Percentiles rank a stretch among this genome's conserved stretches.
These are phyloP conservation scores for Hyphodiscus hymeniophilus DNA, from an alignment of 495 filamentous ascomycete genomes.

Conservation along the genomic window DNA sequence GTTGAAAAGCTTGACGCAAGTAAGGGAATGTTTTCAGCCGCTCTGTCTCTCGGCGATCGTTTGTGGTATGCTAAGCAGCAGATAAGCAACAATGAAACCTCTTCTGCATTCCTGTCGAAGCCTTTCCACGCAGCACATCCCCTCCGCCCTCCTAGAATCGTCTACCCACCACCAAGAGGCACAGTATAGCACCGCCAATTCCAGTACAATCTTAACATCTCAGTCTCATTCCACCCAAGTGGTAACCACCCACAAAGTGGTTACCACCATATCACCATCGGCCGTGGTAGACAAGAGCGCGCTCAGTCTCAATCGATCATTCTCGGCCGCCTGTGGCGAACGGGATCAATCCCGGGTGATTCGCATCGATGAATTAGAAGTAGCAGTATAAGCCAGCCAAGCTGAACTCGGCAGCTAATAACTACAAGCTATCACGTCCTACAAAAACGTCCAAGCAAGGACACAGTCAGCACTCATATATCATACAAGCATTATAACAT, in stretches of 20 bases:
- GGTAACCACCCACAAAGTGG: too few species aligned
- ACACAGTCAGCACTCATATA: constrained; percentile 16
- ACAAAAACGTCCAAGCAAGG: constrained; percentile 9
- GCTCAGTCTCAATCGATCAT: constrained; percentile 6
- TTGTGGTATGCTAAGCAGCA: background rate
- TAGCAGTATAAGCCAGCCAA: constrained; percentile 1
- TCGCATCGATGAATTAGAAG: background rate
- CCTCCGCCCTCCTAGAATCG: background rate
- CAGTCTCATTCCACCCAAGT: too few species aligned
- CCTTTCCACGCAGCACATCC: background rate
- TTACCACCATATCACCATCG: too few species aligned
- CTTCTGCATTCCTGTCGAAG: background rate
- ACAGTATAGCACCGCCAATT: too few species aligned
- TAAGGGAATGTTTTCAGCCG: constrained; percentile 1
- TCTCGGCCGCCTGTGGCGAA: background rate
- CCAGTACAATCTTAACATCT: too few species aligned
- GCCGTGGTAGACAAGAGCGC: constrained; percentile 4
- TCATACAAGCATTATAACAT: background rate
- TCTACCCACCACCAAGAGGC: background rate
- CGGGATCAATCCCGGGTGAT: background rate
- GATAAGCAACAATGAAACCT: background rate
- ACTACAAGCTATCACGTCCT: constrained; percentile 22
- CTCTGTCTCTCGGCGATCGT: background rate
- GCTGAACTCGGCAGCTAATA: constrained; percentile 4
- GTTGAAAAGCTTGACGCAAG: too few species aligned